Base-by-base conservation (phyloP, 1,284 basidiomycete genomes). In the Meripilus lineatus region DNA sequence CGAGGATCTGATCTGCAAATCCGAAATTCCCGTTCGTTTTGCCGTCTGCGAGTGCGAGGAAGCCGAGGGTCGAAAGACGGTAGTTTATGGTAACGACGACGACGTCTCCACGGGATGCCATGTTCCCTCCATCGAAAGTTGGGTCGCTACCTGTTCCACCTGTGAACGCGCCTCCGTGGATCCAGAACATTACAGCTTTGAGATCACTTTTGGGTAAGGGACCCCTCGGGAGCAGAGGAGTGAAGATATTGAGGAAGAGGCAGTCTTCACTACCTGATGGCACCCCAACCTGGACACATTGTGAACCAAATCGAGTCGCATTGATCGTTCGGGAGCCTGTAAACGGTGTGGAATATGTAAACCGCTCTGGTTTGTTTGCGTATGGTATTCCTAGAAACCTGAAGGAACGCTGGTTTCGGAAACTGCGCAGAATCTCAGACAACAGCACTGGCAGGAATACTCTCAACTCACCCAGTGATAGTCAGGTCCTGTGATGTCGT, bases 61-160 rank as follows among this genome's bases (percentile, higher is more conserved):
- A 72, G 17, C 70, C 70, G 28, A 71, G 62, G 8, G 66, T 70
- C 20, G 62, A 63, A 25, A 68, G 58, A 14, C 67, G 69, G 55
- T 75, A 74, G 59, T 75, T 72, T 58, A 71, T 67, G 6, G 65
- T 67, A 40, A 75, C 69, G 5, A 75, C 54, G 1, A 75, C 70
- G 15, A 73, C 63, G 47, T 75, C 71, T 0, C 66, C 66, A 7
- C 71, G 64, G 4, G 67, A 68, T 5, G 66, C 65, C 23, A 75
- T 55, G 23, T 59, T 63, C 5, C 68, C 50, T 11, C 59, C 57
- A 6, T 58, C 59, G 48, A 57, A 56, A 10, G 53, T 57, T 11
- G 57, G 46, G 38, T 58, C 54, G 11, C 53, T 54, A 8, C 52
- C 56, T 2, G 51, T 49, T 1, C 59, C 69, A 20, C 71, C 67